Base-by-base conservation (phyloP, 192 early-diverging fungal species). In the Lunasporangiospora selenospora region DNA sequence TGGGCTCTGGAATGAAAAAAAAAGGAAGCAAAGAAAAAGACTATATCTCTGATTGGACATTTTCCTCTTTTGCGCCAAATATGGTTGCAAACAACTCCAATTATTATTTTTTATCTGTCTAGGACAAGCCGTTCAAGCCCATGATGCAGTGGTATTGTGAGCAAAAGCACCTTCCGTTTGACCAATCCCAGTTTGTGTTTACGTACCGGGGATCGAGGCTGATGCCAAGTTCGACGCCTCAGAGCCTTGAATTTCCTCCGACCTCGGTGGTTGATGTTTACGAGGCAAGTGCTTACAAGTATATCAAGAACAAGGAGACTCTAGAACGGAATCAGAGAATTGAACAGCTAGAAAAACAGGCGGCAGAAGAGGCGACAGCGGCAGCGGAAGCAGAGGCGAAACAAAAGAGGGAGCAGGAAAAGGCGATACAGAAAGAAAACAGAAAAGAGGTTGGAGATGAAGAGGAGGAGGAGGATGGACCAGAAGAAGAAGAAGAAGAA, bases 221-320 rank as follows among this genome's bases (percentile, higher is more conserved):
- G 29, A 52, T 76, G 19, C 64, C 65, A 1, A 56, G 65, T 16
- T 66, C 65, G 0, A 76, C 75, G 3, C 75, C 75, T n/a, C 33
- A 37, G 10, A 56, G 29, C 12, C 40, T 76, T 6, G 36, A 53
- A 16, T 67, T 61, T 16, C 59, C 65, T 1, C 13, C 7, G 1
- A 12, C 9, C 1, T 37, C 60, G 7, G 53, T 67, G 11, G 27
- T 76, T 11, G 75, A 67, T 33, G 59, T 53, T 1, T 76, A 58
- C 10, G 50, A 37, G 11, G 16, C n/a, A 7, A 38, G 36, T 3
- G 51, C 58, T 8, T 62, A 44, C 57, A 47, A 67, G 21, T 62
- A 63, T 16, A 38, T 57, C n/a, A 65, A 58, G 39, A 58, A 67
- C 12, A 58, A 51, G 27, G 59, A 67, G 21, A 19, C 15, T 9